These are phyloP conservation scores for Komagataella pastoris DNA, from an alignment of 805 yeast genomes.

Conservation along the genomic window DNA sequence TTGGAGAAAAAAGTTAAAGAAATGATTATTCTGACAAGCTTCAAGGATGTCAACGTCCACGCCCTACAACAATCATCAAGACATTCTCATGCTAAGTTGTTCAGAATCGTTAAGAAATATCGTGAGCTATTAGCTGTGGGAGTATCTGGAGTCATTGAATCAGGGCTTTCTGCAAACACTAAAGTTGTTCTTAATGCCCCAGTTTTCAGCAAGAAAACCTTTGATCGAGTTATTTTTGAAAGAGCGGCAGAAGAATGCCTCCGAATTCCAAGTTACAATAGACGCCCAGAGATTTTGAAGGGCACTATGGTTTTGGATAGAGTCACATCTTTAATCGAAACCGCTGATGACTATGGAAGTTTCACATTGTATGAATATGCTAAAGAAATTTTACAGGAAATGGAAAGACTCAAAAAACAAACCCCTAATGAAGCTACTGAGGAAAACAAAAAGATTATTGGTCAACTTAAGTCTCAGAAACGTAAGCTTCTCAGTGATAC, in stretches of 20 bases:
- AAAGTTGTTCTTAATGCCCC: slow-evolving; percentile 1
- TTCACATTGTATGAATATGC: slow-evolving; percentile 47
- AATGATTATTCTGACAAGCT: slow-evolving; percentile 79
- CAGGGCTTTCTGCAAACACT: slow-evolving; percentile 26
- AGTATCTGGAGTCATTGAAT: slow-evolving; percentile 43
- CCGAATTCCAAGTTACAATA: slow-evolving; percentile 31
- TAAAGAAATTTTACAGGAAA: slow-evolving; percentile 35
- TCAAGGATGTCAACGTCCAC: slow-evolving; percentile 93
- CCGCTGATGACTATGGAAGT: slow-evolving; percentile 16
- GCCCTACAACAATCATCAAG: slow-evolving; percentile 92
- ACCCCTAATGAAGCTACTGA: slow-evolving; percentile 66
- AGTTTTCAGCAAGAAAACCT: neutral
- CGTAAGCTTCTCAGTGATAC: slow-evolving; percentile 65
- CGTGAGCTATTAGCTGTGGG: slow-evolving; percentile 44
- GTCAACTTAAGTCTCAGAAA: slow-evolving; percentile 73
- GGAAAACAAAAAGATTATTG: slow-evolving; percentile 57
- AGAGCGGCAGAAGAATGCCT: slow-evolving; percentile 10
- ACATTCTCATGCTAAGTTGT: slow-evolving; percentile 72
- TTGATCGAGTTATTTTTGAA: slow-evolving; percentile 1
- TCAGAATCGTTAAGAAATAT: slow-evolving; percentile 74
- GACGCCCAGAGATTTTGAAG: slow-evolving; percentile 43
- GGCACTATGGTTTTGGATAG: slow-evolving; percentile 34
- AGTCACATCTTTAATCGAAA: slow-evolving; percentile 33
- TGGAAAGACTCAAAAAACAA: slow-evolving; percentile 52
- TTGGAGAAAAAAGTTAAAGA: slow-evolving; percentile 76